These are phyloP conservation scores for Blumeriella jaapii DNA, from an alignment of 2,329 filamentous ascomycete genomes.

Conservation along the genomic window DNA sequence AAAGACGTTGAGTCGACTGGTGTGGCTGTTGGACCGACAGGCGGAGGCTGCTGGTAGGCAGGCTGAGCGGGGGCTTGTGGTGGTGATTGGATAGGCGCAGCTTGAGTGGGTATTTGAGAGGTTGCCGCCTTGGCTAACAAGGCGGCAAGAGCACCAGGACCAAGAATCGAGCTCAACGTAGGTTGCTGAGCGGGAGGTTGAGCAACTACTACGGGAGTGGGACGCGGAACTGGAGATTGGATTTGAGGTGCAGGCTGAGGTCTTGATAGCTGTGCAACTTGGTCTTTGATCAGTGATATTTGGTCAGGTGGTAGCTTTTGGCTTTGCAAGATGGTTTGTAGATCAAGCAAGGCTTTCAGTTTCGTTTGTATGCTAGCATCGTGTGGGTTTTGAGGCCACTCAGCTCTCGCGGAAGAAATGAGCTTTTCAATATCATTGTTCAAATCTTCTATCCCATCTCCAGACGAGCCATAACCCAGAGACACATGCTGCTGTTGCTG, in stretches of 20 bases:
- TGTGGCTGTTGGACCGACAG: constrained; percentile 29
- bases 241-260: constrained; percentile 26
- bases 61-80: constrained; percentile 33
- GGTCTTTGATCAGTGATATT: constrained; percentile 71
- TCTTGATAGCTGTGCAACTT: constrained; percentile 60
- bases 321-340: constrained; percentile 69
- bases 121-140: constrained; percentile 42
- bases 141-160: constrained; percentile 35
- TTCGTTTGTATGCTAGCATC: constrained; percentile 67
- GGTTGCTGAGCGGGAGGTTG: constrained; percentile 22
- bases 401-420: constrained; percentile 59
- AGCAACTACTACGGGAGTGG: constrained; percentile 20
- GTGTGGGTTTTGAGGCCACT: constrained; percentile 65
- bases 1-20: constrained; percentile 38
- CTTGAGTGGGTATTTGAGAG: constrained; percentile 34
- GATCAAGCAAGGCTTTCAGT: constrained; percentile 73
- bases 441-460: constrained; percentile 59
- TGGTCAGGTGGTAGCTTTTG: constrained; percentile 72
- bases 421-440: constrained; percentile 74
- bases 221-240: constrained; percentile 26
- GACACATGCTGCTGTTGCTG: constrained; percentile 22
- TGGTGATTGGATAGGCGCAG: constrained; percentile 38
- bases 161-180: constrained; percentile 45
- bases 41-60: constrained; percentile 22
- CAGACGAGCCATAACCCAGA: constrained; percentile 27